phyloP scores from a whole-genome alignment of 2,329 filamentous ascomycete species.

The Ophiosphaerella narmari region DNA sequence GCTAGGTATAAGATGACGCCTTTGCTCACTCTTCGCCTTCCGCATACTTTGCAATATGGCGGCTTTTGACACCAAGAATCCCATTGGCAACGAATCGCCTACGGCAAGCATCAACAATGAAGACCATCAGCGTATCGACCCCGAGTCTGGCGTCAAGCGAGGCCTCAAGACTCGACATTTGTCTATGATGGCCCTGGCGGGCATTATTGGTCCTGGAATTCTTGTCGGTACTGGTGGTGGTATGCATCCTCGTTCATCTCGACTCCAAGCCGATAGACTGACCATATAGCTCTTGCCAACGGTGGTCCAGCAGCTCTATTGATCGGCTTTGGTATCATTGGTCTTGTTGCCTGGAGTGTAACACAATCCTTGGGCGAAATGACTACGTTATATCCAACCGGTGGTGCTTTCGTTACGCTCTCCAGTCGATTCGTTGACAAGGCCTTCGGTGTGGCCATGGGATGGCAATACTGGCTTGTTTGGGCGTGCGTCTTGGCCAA shows the following conservation, averaged over 20 bases:
- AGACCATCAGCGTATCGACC: slow-evolving; percentile 53
- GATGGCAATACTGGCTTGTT: slow-evolving; percentile 55
- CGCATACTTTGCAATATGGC: slow-evolving; percentile 16
- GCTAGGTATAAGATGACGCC: slow-evolving; percentile 10
- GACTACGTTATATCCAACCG: slow-evolving; percentile 72
- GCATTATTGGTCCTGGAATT: slow-evolving; percentile 70
- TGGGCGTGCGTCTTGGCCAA: slow-evolving; percentile 70
- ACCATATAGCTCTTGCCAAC: slow-evolving; percentile 59
- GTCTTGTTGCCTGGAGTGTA: slow-evolving; percentile 67
- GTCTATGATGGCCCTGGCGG: slow-evolving; percentile 59
- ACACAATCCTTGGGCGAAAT: slow-evolving; percentile 78
- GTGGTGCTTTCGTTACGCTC: slow-evolving; percentile 72
- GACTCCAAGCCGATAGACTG: no score
- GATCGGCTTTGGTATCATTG: slow-evolving; percentile 76
- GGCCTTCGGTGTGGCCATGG: slow-evolving; percentile 31
- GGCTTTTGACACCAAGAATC: slow-evolving; percentile 25
- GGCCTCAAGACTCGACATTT: slow-evolving; percentile 71
- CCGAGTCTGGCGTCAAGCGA: slow-evolving; percentile 68
- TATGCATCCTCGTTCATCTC: no score
- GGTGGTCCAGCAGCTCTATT: slow-evolving; percentile 74
- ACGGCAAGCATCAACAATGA: slow-evolving; percentile 26
- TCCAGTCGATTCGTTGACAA: slow-evolving; percentile 63
- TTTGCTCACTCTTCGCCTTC: background rate
- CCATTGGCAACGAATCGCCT: slow-evolving; percentile 19
- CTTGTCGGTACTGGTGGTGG: slow-evolving; percentile 70